phyloP scores from a whole-genome alignment of 179 eudicot genomes.

The Actinidia arguta region DNA sequence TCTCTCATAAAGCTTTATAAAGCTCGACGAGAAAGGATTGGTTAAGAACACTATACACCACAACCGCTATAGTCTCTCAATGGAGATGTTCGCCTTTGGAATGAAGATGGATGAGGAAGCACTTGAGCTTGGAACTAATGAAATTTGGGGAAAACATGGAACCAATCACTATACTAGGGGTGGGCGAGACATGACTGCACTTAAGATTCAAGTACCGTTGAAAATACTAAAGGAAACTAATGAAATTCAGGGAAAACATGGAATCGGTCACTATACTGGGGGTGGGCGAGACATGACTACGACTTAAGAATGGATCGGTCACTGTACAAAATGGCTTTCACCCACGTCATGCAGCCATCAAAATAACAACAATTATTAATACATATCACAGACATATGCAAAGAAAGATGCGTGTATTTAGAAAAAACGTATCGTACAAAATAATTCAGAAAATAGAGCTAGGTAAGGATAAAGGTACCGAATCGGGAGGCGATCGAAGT shows the following conservation, averaged over 20 bases:
- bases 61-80: slow-evolving; percentile 22
- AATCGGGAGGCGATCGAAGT: slow-evolving; percentile 89
- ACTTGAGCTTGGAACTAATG: slow-evolving; percentile 18
- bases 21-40: background rate
- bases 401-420: no score
- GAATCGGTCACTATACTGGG: no score
- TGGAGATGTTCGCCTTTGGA: slow-evolving; percentile 26
- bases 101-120: slow-evolving; percentile 24
- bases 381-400: no score
- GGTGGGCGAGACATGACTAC: no score
- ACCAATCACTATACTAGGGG: no score
- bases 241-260: no score
- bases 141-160: background rate
- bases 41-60: slow-evolving; percentile 13
- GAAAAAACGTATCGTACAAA: no score
- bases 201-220: background rate
- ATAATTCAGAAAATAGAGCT: background rate
- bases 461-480: slow-evolving; percentile 45
- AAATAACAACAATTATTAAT: no score
- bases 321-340: no score
- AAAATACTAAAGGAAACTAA: background rate
- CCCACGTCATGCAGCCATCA: no score
- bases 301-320: no score
- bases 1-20: background rate
- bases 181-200: no score